Evolutionary conservation across 345 rosid species (phyloP).

Genomic region (Syzygium oleosum): DNA sequence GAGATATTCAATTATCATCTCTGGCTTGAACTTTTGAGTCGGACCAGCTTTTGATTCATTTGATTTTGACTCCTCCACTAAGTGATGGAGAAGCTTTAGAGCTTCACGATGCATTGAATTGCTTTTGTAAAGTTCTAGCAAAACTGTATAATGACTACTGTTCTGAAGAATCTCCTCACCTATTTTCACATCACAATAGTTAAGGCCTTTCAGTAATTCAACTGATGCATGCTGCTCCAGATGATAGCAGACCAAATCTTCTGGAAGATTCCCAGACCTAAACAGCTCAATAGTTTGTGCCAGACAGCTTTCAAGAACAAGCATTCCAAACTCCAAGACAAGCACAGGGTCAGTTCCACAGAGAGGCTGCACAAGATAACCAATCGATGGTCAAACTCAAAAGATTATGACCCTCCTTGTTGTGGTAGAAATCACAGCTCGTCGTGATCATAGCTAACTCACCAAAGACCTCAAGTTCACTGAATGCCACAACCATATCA

Average conservation of each 20-base stretch:
- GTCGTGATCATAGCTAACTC: background rate
- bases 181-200: no score
- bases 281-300: slow-evolving; percentile 77
- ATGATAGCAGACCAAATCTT: slow-evolving; percentile 90
- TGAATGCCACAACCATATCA: background rate
- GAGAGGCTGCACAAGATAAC: slow-evolving; percentile 56
- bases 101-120: no score
- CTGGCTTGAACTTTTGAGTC: no score
- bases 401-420: background rate
- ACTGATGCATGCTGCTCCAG: slow-evolving; percentile 83
- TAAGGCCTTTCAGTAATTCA: no score
- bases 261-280: slow-evolving; percentile 81
- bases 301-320: slow-evolving; percentile 87
- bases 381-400: background rate
- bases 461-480: background rate
- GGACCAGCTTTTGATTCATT: no score
- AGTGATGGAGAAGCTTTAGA: no score
- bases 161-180: no score
- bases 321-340: slow-evolving; percentile 88
- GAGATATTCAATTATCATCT: no score
- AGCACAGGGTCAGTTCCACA: slow-evolving; percentile 89
- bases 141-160: no score
- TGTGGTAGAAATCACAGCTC: background rate
- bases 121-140: no score
- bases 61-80: no score